Evolutionary conservation across 208 protist genomes (phyloP), one percentile per base, ranked within the genome.

Genomic region (Wallacemonas sp.): DNA sequence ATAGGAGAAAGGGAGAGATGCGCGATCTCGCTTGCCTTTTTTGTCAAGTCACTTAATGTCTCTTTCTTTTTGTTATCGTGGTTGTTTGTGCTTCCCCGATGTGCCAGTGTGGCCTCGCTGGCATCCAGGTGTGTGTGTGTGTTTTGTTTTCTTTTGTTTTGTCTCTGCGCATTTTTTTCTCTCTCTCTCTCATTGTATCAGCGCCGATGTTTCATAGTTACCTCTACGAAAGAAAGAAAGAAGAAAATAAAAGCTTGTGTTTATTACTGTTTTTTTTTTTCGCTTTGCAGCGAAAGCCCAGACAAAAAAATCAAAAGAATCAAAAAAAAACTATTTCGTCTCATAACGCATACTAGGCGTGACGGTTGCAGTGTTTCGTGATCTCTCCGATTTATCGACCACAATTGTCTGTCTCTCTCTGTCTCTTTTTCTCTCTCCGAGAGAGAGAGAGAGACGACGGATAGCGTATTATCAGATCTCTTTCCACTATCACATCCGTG

Each of bases 211-310:
- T 46, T 49, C 14, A 47, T 63, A 63, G 51, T 58, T 15, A 9
- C 22, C 34, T 27, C 44, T 22, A 9, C 6, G 14, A 41, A 41
- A 14, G 36, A 41, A 41, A 41, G 36, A 41, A 41, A 41, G 36
- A 41, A 41, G 14, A 14, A 41, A 41, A 41, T 17, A 41, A 14
- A 6, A 41, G 36, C 36, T 14, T 49, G 44, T 49, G 44, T 49
- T 49, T 60, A 53, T 44, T 54, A 15, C 22, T 63, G 17, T 70
- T 64, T 42, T 38, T 66, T 41, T 30, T 65, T 65, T 70, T 11
- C 44, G 22, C 24, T 8, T 44, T 39, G 12, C 21, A 53, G n/a
- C 41, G 24, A 5, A 9, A 62, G 9, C 27, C 27, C 62, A 3
- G 61, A 27, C 8, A 27, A 14, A 42, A 62, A 45, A 46, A 12